Conservation (phyloP, 768 basidiomycete genomes). For the Gloeostereum incarnatum region DNA sequence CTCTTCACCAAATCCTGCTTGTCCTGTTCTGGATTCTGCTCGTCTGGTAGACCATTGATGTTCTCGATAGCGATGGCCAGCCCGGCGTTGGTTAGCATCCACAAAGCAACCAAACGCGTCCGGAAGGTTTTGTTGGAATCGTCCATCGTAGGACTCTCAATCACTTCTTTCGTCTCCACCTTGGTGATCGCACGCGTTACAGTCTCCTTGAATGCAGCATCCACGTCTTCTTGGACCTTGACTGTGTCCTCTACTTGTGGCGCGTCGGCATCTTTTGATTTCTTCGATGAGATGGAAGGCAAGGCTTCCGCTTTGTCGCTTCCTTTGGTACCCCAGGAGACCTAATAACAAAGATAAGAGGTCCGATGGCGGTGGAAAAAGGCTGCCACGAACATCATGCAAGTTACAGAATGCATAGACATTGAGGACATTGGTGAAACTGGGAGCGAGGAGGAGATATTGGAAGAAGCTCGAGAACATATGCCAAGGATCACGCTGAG, state of each 20-base stretch:
- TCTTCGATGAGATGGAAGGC: constrained; percentile 82
- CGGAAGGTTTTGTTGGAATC: constrained; percentile 92
- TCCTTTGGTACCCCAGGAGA: constrained; percentile 94
- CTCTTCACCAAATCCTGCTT: constrained; percentile 27
- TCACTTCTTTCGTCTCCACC: constrained; percentile 49
- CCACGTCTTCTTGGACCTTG: constrained; percentile 80
- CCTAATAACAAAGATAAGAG: constrained; percentile 24
- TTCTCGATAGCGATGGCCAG: constrained; percentile 72
- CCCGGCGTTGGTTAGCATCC: constrained; percentile 68
- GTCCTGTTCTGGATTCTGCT: constrained; percentile 33
- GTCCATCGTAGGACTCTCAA: constrained; percentile 79
- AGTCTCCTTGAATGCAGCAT: constrained; percentile 86
- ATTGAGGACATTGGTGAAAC: constrained; percentile 92
- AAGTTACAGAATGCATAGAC: constrained; percentile 97
- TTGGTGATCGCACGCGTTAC: constrained; percentile 82
- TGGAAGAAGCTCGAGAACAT: constrained; percentile 93
- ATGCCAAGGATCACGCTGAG: constrained; percentile 92
- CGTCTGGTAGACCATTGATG: constrained; percentile 49
- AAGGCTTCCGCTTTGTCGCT: constrained; percentile 90
- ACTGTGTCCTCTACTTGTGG: constrained; percentile 83
- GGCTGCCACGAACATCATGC: constrained; percentile 55
- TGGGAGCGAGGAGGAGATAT: constrained; percentile 83
- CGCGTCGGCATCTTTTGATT: constrained; percentile 63
- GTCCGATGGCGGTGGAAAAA: neutral
- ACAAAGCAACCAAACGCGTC: constrained; percentile 73